A percentile compares a stretch with the other conserved stretches of the same genome.
Conservation (phyloP, 169 alveolate genomes). For the Plasmodium coatneyi region DNA sequence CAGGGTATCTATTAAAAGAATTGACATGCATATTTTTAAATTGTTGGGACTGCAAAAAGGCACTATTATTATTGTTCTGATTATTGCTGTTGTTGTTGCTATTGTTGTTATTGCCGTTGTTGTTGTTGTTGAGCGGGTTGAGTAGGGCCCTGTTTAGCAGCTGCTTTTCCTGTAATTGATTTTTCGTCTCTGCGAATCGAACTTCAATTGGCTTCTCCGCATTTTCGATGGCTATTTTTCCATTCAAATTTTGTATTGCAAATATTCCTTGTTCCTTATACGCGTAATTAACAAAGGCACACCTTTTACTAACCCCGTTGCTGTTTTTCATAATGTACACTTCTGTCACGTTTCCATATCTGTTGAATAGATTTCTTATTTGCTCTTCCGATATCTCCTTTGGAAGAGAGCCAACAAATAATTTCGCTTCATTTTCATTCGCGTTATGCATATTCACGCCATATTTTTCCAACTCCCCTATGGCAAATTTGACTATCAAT, state of each 20-base stretch:
- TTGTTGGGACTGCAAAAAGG: slow-evolving; percentile 33
- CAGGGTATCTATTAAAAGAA: slow-evolving; percentile 47
- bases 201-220: slow-evolving; percentile 91
- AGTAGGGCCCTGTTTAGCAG: slow-evolving; percentile 34
- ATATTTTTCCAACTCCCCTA: slow-evolving; percentile 90
- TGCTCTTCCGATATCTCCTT: slow-evolving; percentile 87
- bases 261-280: slow-evolving; percentile 91
- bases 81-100: slow-evolving; percentile 3
- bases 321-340: slow-evolving; percentile 89
- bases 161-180: slow-evolving; percentile 67
- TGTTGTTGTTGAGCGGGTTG: slow-evolving; percentile 24
- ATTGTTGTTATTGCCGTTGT: not conserved
- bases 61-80: slow-evolving; percentile 21
- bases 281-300: slow-evolving; percentile 91
- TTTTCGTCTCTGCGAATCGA: slow-evolving; percentile 89
- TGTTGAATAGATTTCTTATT: slow-evolving; percentile 82
- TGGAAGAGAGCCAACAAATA: slow-evolving; percentile 92
- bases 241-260: slow-evolving; percentile 87
- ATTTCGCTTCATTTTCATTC: slow-evolving; percentile 89
- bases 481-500: slow-evolving; percentile 89
- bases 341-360: slow-evolving; percentile 90
- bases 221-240: slow-evolving; percentile 86
- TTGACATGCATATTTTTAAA: slow-evolving; percentile 50
- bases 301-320: slow-evolving; percentile 89
- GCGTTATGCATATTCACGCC: slow-evolving; percentile 85